Evolutionary conservation across 2,329 filamentous ascomycete genomes (phyloP), one percentile per base, ranked within the genome.

Genomic region (Madurella mycetomatis): DNA sequence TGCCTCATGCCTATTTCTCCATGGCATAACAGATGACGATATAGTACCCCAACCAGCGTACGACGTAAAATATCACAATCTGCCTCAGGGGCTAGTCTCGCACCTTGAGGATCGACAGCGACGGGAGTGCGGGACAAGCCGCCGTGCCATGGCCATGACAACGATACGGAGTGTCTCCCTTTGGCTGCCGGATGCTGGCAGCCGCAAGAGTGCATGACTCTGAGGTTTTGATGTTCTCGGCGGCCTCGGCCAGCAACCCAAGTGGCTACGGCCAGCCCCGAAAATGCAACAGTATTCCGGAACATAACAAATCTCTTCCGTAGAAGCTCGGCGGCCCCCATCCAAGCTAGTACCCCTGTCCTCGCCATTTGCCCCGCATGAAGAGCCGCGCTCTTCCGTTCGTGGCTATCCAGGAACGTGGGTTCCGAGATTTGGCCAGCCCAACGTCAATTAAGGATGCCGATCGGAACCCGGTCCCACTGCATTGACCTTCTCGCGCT

Each of bases 371-470:
- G 50, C 62, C 57, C 62, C 59, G 55, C 59, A 56, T 30, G 31
- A 42, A 61, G 55, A 62, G 54, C 57, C 56, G 60, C 58, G 54
- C 60, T 54, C 53, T 67, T 65, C 65, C 63, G 37, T 58, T 65
- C 60, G 53, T 31, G 65, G 62, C 58, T 52, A 64, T 59, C 55
- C 57, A 64, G 66, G 66, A 67, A 67, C 64, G 59, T 64, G 61
- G 60, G 55, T 58, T 67, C 65, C 65, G 65, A 66, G 56, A 64
- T 64, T 59, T 51, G 52, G 41, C 30, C 45, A 39, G 42, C 47
- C 47, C 43, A 56, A 54, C 49, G 46, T 56, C 48, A 59, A 57
- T 53, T 47, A 60, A 59, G 46, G 41, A 47, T 53, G 54, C 47
- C 49, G 51, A 55, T 47, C 41, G 39, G 41, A 54, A 61, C 60